Percentiles rank a stretch among this genome's conserved stretches.
Conservation (phyloP, 495 filamentous ascomycete species). For the Xylaria nigripes region DNA sequence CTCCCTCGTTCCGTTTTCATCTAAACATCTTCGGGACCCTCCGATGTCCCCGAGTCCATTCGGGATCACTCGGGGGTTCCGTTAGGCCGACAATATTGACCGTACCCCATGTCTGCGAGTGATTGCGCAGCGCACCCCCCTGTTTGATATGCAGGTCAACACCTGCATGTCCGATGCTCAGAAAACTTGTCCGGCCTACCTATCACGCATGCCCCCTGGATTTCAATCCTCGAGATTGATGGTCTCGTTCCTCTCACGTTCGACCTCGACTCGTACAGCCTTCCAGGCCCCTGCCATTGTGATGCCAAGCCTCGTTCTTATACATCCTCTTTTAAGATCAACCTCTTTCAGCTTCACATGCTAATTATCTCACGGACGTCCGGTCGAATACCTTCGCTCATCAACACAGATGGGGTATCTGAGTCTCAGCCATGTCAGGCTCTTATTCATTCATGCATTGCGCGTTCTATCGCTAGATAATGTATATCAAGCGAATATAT, state of each 20-base stretch:
- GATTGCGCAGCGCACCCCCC: neutral
- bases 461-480: too few species aligned
- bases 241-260: neutral
- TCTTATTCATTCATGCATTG: neutral
- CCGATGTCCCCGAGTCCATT: neutral
- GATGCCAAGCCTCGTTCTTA: neutral
- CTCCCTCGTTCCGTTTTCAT: neutral
- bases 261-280: neutral
- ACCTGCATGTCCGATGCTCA: neutral
- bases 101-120: neutral
- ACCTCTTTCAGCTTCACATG: constrained; percentile 3
- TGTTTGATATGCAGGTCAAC: neutral
- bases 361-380: constrained; percentile 4
- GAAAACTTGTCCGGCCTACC: neutral
- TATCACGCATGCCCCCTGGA: constrained; percentile 1
- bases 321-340: neutral
- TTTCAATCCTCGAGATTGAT: neutral
- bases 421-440: neutral
- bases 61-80: neutral
- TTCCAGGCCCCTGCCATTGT: neutral
- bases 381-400: constrained; percentile 5
- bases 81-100: neutral
- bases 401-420: neutral
- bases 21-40: neutral
- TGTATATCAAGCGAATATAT: too few species aligned